Percentiles rank a stretch among this genome's conserved stretches.
phyloP scores from a whole-genome alignment of 2,329 filamentous ascomycete genomes.

The Ascochyta fabae region DNA sequence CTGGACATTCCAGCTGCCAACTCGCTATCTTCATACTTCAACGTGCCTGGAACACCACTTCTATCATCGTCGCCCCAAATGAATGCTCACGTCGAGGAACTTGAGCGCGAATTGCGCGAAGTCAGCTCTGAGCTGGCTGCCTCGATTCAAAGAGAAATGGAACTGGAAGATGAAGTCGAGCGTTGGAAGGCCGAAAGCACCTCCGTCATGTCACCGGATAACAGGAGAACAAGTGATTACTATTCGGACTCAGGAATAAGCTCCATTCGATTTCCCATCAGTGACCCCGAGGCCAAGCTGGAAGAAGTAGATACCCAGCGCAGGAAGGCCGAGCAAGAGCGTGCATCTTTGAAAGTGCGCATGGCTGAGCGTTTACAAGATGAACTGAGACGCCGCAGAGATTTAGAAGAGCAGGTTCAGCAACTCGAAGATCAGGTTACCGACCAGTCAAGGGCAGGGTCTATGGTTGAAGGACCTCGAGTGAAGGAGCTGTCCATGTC shows the following conservation, averaged over 20 bases:
- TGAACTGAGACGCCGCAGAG: slow-evolving; percentile 76
- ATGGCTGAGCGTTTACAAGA: slow-evolving; percentile 87
- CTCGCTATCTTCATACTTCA: slow-evolving; percentile 54
- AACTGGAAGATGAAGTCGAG: slow-evolving; percentile 93
- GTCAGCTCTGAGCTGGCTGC: slow-evolving; percentile 91
- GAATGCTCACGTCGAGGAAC: slow-evolving; percentile 74
- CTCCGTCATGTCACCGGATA: slow-evolving; percentile 62
- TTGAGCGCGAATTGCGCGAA: slow-evolving; percentile 92
- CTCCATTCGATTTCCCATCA: slow-evolving; percentile 76
- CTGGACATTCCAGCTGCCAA: slow-evolving; percentile 62
- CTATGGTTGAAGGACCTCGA: slow-evolving; percentile 54
- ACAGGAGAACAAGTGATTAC: slow-evolving; percentile 90
- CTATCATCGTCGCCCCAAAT: slow-evolving; percentile 52
- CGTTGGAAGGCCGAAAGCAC: slow-evolving; percentile 78
- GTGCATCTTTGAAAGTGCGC: slow-evolving; percentile 83
- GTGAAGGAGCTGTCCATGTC: slow-evolving; percentile 79
- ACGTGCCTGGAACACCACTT: slow-evolving; percentile 55
- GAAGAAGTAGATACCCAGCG: slow-evolving; percentile 84
- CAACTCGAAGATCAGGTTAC: slow-evolving; percentile 77
- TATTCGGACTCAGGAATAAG: slow-evolving; percentile 95
- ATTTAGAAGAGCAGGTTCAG: slow-evolving; percentile 83
- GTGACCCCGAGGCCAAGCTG: slow-evolving; percentile 62
- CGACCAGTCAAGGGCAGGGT: slow-evolving; percentile 34
- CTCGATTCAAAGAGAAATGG: slow-evolving; percentile 94
- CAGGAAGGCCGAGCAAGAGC: slow-evolving; percentile 86